A percentile compares a stretch with the other conserved stretches of the same genome.
Evolutionary conservation across 495 filamentous ascomycete species (phyloP).

Genomic region (Paragyromitra xinjiangensis): DNA sequence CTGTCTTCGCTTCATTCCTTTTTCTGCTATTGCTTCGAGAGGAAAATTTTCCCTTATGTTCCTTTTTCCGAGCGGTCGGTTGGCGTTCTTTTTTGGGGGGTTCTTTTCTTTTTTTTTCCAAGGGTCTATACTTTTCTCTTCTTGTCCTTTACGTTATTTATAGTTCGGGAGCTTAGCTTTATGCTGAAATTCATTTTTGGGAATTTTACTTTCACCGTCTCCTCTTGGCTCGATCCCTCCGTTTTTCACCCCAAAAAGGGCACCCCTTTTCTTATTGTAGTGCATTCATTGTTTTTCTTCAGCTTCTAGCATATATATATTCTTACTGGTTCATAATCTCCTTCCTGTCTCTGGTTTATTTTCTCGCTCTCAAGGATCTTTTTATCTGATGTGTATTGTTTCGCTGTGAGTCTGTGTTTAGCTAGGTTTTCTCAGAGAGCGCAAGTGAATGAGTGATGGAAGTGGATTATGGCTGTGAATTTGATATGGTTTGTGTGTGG

Average conservation of each 20-base stretch:
- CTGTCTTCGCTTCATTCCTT: conserved; percentile 40
- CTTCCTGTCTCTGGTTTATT: neutral
- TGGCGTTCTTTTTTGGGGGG: conserved; percentile 54
- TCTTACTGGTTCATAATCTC: conserved; percentile 36
- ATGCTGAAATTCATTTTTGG: conserved; percentile 54
- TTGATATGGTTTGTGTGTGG: conserved; percentile 39
- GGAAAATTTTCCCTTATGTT: conserved; percentile 23
- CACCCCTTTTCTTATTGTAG: conserved; percentile 14
- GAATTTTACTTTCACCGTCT: conserved; percentile 51
- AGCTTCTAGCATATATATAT: conserved; percentile 45
- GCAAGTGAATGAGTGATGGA: neutral
- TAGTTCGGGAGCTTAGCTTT: conserved; percentile 50
- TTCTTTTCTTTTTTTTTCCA: conserved; percentile 32
- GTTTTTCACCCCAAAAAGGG: conserved; percentile 1
- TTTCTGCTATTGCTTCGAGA: conserved; percentile 39
- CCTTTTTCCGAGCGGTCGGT: conserved; percentile 50
- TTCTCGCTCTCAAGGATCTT: neutral
- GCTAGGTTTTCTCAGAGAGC: neutral
- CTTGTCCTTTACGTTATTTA: conserved; percentile 36
- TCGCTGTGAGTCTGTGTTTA: conserved; percentile 1
- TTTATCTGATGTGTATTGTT: neutral
- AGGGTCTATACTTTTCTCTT: conserved; percentile 48
- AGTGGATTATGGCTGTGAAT: conserved; percentile 34
- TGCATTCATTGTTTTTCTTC: conserved; percentile 47
- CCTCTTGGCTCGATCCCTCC: conserved; percentile 26